Evolutionary conservation across 116 monocot species (phyloP).

Genomic region (Phalaenopsis hybrid): DNA sequence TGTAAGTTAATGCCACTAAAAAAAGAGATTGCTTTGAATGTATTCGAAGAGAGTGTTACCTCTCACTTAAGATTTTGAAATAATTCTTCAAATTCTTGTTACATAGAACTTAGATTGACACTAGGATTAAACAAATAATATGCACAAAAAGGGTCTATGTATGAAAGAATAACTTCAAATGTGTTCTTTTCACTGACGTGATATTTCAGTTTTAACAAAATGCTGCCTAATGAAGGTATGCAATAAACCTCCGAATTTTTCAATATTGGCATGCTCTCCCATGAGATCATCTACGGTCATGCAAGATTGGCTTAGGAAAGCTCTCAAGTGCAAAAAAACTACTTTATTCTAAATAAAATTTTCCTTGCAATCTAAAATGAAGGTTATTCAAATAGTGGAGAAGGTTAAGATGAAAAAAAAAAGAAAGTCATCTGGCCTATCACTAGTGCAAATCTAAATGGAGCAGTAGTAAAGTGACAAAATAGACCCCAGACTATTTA

Average conservation of each 20-base stretch:
- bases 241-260: conserved; percentile 83
- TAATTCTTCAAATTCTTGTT: conserved; percentile 71
- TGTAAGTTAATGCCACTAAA: conserved; percentile 47
- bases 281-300: conserved; percentile 79
- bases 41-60: conserved; percentile 30
- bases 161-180: conserved; percentile 32
- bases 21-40: background rate
- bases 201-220: conserved; percentile 34
- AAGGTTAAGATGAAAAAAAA: background rate
- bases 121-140: conserved; percentile 88
- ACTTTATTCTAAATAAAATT: background rate
- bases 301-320: background rate
- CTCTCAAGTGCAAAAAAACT: background rate
- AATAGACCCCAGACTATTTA: too few relatives aligned
- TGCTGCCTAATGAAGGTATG: conserved; percentile 75
- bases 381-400: too few relatives aligned
- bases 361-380: background rate
- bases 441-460: too few relatives aligned
- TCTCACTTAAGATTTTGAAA: conserved; percentile 64
- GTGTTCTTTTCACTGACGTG: conserved; percentile 11
- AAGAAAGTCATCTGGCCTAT: too few relatives aligned
- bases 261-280: conserved; percentile 86
- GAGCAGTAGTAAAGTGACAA: too few relatives aligned
- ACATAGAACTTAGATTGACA: conserved; percentile 58
- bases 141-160: conserved; percentile 48